These are phyloP conservation scores for Claviceps sp. DNA, from an alignment of 2,329 filamentous ascomycete genomes.

Conservation along the genomic window DNA sequence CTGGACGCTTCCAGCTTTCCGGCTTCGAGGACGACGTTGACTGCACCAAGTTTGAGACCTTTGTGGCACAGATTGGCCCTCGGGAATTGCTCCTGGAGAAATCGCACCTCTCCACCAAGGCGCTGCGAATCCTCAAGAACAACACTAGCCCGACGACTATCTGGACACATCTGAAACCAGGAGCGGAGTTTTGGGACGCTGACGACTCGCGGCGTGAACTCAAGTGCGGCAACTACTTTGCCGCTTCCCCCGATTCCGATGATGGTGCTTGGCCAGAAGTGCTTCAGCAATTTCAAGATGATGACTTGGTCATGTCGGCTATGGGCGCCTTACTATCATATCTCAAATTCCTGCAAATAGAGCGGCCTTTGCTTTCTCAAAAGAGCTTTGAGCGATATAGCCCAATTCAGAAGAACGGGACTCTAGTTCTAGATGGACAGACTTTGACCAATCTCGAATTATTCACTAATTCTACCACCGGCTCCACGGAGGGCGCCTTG, in stretches of 20 bases:
- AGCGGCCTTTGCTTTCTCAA: conserved; percentile 73
- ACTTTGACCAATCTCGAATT: conserved; percentile 97
- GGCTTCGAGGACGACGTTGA: conserved; percentile 86
- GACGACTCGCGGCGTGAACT: conserved; percentile 74
- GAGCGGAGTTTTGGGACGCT: conserved; percentile 80
- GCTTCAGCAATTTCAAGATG: conserved; percentile 58
- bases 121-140: conserved; percentile 85
- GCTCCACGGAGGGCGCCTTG: conserved; percentile 70
- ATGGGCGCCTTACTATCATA: conserved; percentile 84
- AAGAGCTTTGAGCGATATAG: conserved; percentile 86
- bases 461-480: conserved; percentile 86
- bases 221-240: conserved; percentile 67
- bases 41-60: conserved; percentile 92
- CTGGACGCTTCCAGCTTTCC: conserved; percentile 86
- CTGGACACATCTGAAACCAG: conserved; percentile 85
- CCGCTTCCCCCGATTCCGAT: conserved; percentile 37
- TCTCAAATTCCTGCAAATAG: conserved; percentile 73
- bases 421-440: conserved; percentile 84
- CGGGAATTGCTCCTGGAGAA: conserved; percentile 86
- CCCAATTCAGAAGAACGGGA: conserved; percentile 82
- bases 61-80: conserved; percentile 82
- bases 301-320: conserved; percentile 78
- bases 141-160: conserved; percentile 86
- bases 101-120: conserved; percentile 72
- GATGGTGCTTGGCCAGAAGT: conserved; percentile 62